Conservation (phyloP, 345 rosid species). For the Odontarrhena argentea region DNA sequence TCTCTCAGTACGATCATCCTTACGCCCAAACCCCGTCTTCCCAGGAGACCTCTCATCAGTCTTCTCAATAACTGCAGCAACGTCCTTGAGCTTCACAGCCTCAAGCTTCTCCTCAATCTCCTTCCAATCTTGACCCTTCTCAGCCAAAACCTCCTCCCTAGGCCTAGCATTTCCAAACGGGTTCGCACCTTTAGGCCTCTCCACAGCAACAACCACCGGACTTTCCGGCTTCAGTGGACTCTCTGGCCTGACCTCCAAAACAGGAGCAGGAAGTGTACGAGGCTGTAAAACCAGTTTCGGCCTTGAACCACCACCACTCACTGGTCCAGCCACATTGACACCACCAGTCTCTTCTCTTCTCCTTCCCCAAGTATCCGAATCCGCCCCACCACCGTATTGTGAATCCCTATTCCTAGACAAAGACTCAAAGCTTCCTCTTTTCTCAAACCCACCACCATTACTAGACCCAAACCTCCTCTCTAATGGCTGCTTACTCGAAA, state of each 20-base stretch:
- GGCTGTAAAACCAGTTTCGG: slow-evolving; percentile 87
- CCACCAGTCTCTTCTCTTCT: slow-evolving; percentile 58
- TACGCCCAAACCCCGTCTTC: slow-evolving; percentile 48
- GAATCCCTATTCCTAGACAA: slow-evolving; percentile 62
- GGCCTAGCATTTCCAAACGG: slow-evolving; percentile 97
- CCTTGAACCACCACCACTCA: slow-evolving; percentile 37
- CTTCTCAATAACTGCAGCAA: slow-evolving; percentile 46
- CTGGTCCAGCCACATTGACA: slow-evolving; percentile 20
- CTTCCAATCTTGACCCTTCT: slow-evolving; percentile 89
- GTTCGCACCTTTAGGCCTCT: slow-evolving; percentile 64
- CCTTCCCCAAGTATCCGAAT: slow-evolving; percentile 76
- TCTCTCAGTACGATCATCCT: slow-evolving; percentile 38
- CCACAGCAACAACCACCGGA: slow-evolving; percentile 44
- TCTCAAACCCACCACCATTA: slow-evolving; percentile 52
- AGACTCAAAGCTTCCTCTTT: slow-evolving; percentile 68
- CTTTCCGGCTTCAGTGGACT: slow-evolving; percentile 31
- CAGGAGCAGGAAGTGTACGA: slow-evolving; percentile 53
- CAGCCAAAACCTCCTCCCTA: slow-evolving; percentile 90
- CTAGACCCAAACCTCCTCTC: slow-evolving; percentile 46
- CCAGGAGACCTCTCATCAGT: slow-evolving; percentile 45
- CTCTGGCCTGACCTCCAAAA: slow-evolving; percentile 39
- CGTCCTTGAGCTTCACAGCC: slow-evolving; percentile 53
- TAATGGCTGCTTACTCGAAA: slow-evolving; percentile 47
- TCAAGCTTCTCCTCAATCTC: slow-evolving; percentile 92
- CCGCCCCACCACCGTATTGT: slow-evolving; percentile 47